Percentiles rank a stretch among this genome's conserved stretches.
Conservation (phyloP, 148 eudicot genomes). For the Camellia lanceoleosa region DNA sequence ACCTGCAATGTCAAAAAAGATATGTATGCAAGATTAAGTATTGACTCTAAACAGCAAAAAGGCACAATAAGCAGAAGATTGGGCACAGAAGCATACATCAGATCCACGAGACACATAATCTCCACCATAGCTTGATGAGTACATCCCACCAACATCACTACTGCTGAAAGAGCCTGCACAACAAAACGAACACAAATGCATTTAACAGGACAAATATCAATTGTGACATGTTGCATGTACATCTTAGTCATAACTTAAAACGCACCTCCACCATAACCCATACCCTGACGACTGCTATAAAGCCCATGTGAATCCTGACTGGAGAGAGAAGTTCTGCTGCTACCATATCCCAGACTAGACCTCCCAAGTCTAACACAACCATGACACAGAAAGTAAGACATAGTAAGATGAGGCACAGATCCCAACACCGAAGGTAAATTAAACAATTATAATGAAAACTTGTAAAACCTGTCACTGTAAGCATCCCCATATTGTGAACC, state of each 20-base stretch:
- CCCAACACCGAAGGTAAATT: neutral
- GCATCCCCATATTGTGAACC: conserved; percentile 73
- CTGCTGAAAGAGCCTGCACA: conserved; percentile 65
- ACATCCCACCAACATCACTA: conserved; percentile 67
- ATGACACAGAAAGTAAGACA: neutral
- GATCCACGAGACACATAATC: conserved; percentile 81
- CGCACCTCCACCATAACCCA: conserved; percentile 66
- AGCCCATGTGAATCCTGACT: conserved; percentile 76
- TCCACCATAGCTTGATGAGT: conserved; percentile 72
- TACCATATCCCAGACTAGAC: conserved; percentile 63
- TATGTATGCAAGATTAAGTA: neutral
- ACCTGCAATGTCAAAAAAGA: conserved; percentile 41
- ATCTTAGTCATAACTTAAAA: conserved; percentile 2
- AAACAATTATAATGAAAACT: neutral
- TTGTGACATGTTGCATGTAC: neutral
- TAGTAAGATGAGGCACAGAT: neutral
- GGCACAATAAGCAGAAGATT: neutral
- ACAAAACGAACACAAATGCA: neutral
- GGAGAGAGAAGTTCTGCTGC: conserved; percentile 70
- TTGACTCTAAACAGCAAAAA: neutral
- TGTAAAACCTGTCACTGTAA: conserved; percentile 70
- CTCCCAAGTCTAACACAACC: conserved; percentile 62
- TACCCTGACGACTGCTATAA: conserved; percentile 80
- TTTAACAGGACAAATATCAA: neutral
- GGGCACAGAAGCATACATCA: conserved; percentile 52